Conservation (phyloP, 768 basidiomycete species). For the Collybiopsis luxurians region DNA sequence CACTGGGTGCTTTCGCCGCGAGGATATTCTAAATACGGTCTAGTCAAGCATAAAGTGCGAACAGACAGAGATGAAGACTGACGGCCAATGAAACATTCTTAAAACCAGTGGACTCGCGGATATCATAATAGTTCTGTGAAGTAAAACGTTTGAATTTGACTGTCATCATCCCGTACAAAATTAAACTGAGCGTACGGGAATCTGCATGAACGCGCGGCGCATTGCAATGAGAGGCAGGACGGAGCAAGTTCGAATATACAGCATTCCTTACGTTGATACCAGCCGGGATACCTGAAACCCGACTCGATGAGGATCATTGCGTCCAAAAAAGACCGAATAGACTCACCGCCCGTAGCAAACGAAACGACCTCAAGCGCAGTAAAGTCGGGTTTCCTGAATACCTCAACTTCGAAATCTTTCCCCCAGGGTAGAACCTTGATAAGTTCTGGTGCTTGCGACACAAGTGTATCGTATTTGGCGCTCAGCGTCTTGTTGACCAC, state of each 20-base stretch:
- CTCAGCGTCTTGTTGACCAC: conserved; percentile 84
- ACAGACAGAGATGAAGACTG: conserved; percentile 21
- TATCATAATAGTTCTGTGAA: conserved; percentile 73
- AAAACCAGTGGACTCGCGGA: conserved; percentile 79
- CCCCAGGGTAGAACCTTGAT: conserved; percentile 86
- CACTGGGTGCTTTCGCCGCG: conserved; percentile 83
- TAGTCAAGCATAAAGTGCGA: not conserved
- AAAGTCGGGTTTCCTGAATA: conserved; percentile 86
- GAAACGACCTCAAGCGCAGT: conserved; percentile 80
- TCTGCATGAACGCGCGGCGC: not conserved
- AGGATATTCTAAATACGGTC: conserved; percentile 61
- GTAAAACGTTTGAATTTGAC: not conserved
- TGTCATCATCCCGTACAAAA: not conserved
- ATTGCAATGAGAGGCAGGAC: no score
- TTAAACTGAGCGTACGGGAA: not conserved
- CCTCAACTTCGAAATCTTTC: conserved; percentile 57
- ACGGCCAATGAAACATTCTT: conserved; percentile 87
- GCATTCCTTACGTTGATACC: conserved; percentile 76
- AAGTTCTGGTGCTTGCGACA: conserved; percentile 71
- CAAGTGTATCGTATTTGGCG: conserved; percentile 77
- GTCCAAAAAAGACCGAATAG: not conserved
- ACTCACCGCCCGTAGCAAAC: conserved; percentile 78
- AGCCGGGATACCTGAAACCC: conserved; percentile 67
- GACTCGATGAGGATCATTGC: not conserved
- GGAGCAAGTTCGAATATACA: no score